phyloP scores from a whole-genome alignment of 208 protist species.

The Crithidia expoeki region DNA sequence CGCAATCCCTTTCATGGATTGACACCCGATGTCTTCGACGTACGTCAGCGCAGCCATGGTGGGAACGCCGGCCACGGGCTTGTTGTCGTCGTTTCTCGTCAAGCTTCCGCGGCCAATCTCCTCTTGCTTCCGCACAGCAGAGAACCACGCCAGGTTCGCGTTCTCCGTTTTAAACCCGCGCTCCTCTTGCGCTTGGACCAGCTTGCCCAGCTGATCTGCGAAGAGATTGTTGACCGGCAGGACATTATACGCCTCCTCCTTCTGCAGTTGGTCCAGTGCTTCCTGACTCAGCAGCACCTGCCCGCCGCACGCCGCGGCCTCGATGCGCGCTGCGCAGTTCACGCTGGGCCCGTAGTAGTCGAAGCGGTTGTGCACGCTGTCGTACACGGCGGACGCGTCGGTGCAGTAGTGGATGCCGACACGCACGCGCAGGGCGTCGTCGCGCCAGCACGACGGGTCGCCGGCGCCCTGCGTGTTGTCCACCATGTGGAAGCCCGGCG shows the following conservation, averaged over 20 bases:
- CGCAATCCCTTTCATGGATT: conserved; percentile 30
- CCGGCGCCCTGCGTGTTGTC: conserved; percentile 31
- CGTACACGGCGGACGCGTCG: conserved; percentile 39
- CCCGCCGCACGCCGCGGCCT: conserved; percentile 19
- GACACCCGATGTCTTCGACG: conserved; percentile 28
- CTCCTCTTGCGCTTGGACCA: conserved; percentile 17
- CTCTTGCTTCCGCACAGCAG: not conserved
- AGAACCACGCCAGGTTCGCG: not conserved
- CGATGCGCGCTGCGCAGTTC: conserved; percentile 19
- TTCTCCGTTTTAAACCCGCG: not conserved
- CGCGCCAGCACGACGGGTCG: conserved; percentile 30
- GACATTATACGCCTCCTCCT: conserved; percentile 20
- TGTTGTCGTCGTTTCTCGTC: not conserved
- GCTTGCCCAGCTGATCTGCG: conserved; percentile 28
- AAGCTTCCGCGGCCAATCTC: not conserved
- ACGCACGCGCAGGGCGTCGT: conserved; percentile 39
- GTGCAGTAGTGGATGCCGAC: conserved; percentile 53
- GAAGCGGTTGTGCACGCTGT: conserved; percentile 46
- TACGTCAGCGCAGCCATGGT: conserved; percentile 6
- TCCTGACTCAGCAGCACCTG: conserved; percentile 11
- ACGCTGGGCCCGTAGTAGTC: conserved; percentile 76
- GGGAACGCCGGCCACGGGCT: not conserved
- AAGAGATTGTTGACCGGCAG: conserved; percentile 7
- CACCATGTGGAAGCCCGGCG: conserved; percentile 32
- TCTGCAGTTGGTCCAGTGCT: conserved; percentile 1